These are phyloP conservation scores for Pulveroboletus ravenelii DNA, from an alignment of 768 basidiomycete genomes.

Conservation along the genomic window DNA sequence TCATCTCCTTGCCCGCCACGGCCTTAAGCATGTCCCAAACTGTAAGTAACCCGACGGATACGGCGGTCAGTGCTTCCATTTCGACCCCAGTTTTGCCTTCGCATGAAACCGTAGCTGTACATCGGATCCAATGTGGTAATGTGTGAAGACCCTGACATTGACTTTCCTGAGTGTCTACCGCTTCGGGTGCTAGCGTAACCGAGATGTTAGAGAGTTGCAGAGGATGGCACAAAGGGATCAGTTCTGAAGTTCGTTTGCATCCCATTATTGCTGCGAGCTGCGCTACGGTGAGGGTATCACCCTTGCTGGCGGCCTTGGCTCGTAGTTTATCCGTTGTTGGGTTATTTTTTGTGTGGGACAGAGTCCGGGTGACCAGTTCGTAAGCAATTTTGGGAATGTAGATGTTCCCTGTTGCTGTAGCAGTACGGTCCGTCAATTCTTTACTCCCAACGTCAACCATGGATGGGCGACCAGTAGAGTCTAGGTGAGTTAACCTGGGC, in stretches of 20 bases:
- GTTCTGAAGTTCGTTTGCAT: constrained; percentile 73
- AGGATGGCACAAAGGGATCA: constrained; percentile 88
- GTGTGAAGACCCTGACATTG: not conserved
- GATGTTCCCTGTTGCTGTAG: constrained; percentile 74
- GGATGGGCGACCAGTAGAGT: constrained; percentile 59
- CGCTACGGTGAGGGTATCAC: constrained; percentile 67
- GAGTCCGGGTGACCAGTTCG: constrained; percentile 46
- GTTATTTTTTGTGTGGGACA: constrained; percentile 1
- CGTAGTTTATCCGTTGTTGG: constrained; percentile 32
- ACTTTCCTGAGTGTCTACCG: constrained; percentile 4
- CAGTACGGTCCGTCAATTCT: constrained; percentile 52
- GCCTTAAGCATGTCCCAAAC: constrained; percentile 95
- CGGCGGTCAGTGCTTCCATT: constrained; percentile 91
- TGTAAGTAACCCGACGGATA: constrained; percentile 70
- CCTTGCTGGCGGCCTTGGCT: constrained; percentile 57
- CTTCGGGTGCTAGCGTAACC: constrained; percentile 54
- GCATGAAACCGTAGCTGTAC: constrained; percentile 65
- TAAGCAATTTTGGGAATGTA: constrained; percentile 62
- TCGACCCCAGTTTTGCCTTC: constrained; percentile 84
- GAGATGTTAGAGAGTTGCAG: constrained; percentile 66
- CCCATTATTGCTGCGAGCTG: constrained; percentile 88
- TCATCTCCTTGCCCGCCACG: constrained; percentile 84
- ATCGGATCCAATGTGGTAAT: constrained; percentile 49
- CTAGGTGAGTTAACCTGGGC: constrained; percentile 64
- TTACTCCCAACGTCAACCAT: constrained; percentile 85